phyloP scores from a whole-genome alignment of 805 yeast genomes.

The Candida coquimbonensis region DNA sequence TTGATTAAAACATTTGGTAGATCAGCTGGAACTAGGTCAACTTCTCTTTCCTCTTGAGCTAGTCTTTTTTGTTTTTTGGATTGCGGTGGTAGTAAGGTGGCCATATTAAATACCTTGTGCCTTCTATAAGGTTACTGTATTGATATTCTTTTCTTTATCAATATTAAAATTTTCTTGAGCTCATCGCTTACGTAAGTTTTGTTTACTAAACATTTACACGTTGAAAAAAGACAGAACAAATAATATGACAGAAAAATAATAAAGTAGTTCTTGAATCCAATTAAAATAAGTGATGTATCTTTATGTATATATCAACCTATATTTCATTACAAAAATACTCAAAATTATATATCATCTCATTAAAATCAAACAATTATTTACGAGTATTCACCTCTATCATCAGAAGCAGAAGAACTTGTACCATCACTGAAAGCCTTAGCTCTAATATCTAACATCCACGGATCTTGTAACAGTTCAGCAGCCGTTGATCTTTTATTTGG shows the following conservation, averaged over 20 bases:
- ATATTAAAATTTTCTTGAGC: background rate
- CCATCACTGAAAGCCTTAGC: constrained; percentile 57
- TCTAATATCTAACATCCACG: constrained; percentile 77
- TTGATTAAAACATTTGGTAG: constrained; percentile 82
- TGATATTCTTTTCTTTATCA: background rate
- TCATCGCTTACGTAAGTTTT: constrained; percentile 9
- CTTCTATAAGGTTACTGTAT: background rate
- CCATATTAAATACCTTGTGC: constrained; percentile 42
- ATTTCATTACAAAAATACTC: too few relatives aligned
- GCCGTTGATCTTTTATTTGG: constrained; percentile 80
- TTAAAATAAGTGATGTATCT: too few relatives aligned
- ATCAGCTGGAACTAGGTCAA: constrained; percentile 65
- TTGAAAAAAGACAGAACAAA: too few relatives aligned
- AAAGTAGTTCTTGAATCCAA: too few relatives aligned
- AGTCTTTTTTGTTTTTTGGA: constrained; percentile 80
- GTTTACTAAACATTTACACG: too few relatives aligned
- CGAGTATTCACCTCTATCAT: constrained; percentile 1
- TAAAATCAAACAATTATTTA: background rate
- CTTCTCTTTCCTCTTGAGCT: constrained; percentile 76
- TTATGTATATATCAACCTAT: too few relatives aligned
- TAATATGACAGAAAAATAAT: too few relatives aligned
- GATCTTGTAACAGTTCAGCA: constrained; percentile 75
- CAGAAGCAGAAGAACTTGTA: constrained; percentile 16
- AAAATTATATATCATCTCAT: background rate
- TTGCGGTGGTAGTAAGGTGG: constrained; percentile 90